Evolutionary conservation across 2,329 filamentous ascomycete genomes (phyloP).

Genomic region (Cladosporium cucumerinum): DNA sequence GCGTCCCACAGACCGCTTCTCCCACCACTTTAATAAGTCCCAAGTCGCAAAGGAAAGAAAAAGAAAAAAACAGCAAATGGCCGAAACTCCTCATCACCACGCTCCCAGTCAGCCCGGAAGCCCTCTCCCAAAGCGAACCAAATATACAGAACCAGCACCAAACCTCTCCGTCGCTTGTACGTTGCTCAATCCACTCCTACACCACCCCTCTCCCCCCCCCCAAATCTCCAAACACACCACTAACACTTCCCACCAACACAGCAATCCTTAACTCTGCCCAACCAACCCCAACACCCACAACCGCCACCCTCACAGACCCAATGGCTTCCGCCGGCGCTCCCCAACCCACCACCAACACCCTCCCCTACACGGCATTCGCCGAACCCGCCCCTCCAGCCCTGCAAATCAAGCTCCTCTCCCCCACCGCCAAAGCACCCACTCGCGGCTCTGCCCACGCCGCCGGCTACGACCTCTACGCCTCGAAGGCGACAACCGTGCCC

Average conservation of each 20-base stretch:
- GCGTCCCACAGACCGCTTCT: conserved; percentile 4
- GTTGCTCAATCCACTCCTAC: conserved; percentile 13
- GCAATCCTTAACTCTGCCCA: conserved; percentile 37
- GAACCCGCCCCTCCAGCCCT: conserved; percentile 57
- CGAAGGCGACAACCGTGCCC: conserved; percentile 71
- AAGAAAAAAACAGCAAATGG: conserved; percentile 28
- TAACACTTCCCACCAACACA: neutral
- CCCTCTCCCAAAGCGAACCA: conserved; percentile 76
- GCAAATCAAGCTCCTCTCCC: conserved; percentile 82
- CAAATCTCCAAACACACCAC: conserved; percentile 17
- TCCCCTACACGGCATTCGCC: conserved; percentile 29
- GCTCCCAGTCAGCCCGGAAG: conserved; percentile 64
- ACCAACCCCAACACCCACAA: conserved; percentile 34
- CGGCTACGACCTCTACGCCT: conserved; percentile 85
- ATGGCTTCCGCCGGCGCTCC: conserved; percentile 20
- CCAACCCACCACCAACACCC: conserved; percentile 12
- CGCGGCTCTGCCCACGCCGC: conserved; percentile 86
- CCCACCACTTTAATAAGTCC: neutral
- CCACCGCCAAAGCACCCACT: conserved; percentile 76
- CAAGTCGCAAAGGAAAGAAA: neutral
- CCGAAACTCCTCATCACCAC: conserved; percentile 38
- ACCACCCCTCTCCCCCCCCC: no score
- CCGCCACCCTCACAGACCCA: conserved; percentile 25
- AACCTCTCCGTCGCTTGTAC: conserved; percentile 37
- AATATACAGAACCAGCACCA: conserved; percentile 52